Base-by-base conservation (phyloP, 805 yeast species). In the Yamadazyma takamatsuzukensis region DNA sequence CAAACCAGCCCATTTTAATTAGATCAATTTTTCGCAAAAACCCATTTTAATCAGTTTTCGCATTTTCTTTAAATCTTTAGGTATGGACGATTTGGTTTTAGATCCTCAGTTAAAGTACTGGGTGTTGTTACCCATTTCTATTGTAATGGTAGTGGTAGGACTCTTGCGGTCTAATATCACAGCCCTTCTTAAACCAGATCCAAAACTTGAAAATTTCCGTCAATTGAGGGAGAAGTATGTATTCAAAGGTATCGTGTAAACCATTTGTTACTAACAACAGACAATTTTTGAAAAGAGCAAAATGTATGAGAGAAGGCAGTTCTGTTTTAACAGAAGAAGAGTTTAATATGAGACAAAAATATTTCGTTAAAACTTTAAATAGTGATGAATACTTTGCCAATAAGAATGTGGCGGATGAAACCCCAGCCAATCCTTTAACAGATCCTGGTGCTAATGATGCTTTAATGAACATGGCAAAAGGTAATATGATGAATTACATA, bases 121-220 rank as follows among this genome's bases (percentile, higher is more conserved):
- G 97, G 97, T 88, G 18, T 65, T 93, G 12, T 56, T 87, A 21
- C 98, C 98, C 15, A 89, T 93, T 27, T 78, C 95, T 5, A 53
- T 83, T 14, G 95, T 88, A 14, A 88, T 93, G 95, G 80, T 93
- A 8, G 59, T 89, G 36, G 87, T 87, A 4, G 96, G 96, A 6
- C 56, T 90, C 13, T 56, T 87, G 17, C 70, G 96, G 35, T 80
- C 83, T 33, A 77, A 80, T 48, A 68, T 81, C 7, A 77, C 87
- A 25, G 56, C 66, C 11, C 59, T 88, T 16, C 61, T 87, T 6
- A 72, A 74, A 28, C 76, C 86, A 31, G 55, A 65, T 21, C 77
- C 80, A 4, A 80, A 76, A 44, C 61, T 73, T 14, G 74, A 68
- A 18, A 69, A 74, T 11, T 62, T 68, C 39, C 72, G 65, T 37